phyloP scores from a whole-genome alignment of 352 stramenopile species.

The Blastocystis sp. region DNA sequence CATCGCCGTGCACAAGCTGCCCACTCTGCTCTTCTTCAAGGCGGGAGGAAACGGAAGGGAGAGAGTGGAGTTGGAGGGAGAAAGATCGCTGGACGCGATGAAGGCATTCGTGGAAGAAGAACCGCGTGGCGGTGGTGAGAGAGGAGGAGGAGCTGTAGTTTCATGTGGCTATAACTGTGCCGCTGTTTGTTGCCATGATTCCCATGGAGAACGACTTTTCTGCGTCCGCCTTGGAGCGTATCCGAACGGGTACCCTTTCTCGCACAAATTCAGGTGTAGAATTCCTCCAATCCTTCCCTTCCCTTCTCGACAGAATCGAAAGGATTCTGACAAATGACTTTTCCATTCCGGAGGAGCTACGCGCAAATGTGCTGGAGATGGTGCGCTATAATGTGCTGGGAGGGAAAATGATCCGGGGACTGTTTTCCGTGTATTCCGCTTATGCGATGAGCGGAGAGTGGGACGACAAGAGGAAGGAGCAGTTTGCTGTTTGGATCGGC shows the following conservation, averaged over 20 bases:
- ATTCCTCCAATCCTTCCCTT: no score
- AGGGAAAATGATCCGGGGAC: constrained; percentile 47
- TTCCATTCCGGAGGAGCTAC: not conserved
- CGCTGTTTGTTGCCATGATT: constrained; percentile 23
- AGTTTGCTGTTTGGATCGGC: not conserved
- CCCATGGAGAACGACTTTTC: no score
- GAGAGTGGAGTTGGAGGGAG: not conserved
- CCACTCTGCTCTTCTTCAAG: constrained; percentile 24
- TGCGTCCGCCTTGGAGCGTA: no score
- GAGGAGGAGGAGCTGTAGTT: constrained; percentile 70
- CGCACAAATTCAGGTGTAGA: no score
- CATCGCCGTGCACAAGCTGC: not conserved
- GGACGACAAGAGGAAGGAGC: constrained; percentile 6
- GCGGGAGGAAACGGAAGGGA: constrained; percentile 36
- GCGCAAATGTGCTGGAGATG: constrained; percentile 4
- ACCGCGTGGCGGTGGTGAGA: not conserved
- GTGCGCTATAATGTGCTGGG: constrained; percentile 9
- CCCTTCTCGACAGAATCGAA: not conserved
- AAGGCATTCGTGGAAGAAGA: no score
- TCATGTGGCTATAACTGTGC: not conserved
- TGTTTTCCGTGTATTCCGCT: constrained; percentile 46
- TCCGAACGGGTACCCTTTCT: no score
- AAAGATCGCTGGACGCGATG: not conserved
- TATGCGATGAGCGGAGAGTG: constrained; percentile 33
- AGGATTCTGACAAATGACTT: not conserved